Conservation (phyloP, 108 stramenopile species). For the Cyclotella distinguenda region DNA sequence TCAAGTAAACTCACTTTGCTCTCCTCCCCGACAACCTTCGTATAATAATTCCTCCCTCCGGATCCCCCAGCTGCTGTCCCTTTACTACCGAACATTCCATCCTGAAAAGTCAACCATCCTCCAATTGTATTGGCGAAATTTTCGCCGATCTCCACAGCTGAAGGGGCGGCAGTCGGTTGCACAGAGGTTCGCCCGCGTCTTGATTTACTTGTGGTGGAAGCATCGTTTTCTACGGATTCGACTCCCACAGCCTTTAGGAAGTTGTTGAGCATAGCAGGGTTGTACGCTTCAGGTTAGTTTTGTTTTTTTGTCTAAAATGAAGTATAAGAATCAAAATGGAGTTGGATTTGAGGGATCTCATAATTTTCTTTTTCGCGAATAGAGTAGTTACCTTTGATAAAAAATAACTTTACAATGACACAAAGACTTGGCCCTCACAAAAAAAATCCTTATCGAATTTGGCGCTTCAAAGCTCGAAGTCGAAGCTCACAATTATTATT, state of each 20-base stretch:
- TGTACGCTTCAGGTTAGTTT: no score
- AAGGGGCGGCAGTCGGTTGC: neutral
- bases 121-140: constrained; percentile 19
- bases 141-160: neutral
- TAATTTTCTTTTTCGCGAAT: no score
- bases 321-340: no score
- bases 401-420: no score
- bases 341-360: no score
- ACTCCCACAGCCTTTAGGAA: constrained; percentile 31
- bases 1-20: neutral
- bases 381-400: no score
- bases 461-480: no score
- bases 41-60: constrained; percentile 9
- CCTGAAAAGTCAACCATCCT: constrained; percentile 28
- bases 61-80: neutral
- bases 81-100: neutral
- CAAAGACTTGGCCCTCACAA: no score
- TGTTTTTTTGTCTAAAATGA: no score
- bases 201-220: neutral
- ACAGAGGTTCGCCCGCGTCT: neutral
- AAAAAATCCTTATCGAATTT: no score
- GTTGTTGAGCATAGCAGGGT: constrained; percentile 20
- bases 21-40: neutral
- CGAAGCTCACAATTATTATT: neutral
- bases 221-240: neutral